Conservation (phyloP, 2,329 filamentous ascomycete genomes). For the Nigrospora oryzae region DNA sequence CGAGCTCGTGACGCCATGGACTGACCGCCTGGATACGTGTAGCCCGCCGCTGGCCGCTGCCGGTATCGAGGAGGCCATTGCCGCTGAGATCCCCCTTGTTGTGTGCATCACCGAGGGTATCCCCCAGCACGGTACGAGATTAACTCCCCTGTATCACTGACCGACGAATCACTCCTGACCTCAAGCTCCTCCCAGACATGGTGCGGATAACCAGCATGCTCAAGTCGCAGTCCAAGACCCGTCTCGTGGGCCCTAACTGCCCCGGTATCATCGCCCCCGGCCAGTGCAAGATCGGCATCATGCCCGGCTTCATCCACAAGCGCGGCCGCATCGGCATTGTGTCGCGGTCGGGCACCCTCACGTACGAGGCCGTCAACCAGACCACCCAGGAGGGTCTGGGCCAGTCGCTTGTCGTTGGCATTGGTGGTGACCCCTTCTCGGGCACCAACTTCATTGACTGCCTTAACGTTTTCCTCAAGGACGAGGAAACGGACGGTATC, state of each 20-base stretch:
- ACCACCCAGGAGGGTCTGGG: slow-evolving; percentile 94
- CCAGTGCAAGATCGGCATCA: slow-evolving; percentile 99
- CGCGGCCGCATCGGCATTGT: slow-evolving; percentile 97
- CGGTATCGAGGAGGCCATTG: slow-evolving; percentile 93
- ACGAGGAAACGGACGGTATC: slow-evolving; percentile 95
- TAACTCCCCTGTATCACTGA: neutral
- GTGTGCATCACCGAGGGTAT: slow-evolving; percentile 99
- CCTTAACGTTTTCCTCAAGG: slow-evolving; percentile 91
- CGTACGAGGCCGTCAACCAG: slow-evolving; percentile 99
- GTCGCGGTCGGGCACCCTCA: slow-evolving; percentile 94
- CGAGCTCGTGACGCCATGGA: no score
- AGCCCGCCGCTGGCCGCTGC: slow-evolving; percentile 86
- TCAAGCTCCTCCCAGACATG: slow-evolving; percentile 61
- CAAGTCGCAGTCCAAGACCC: slow-evolving; percentile 95
- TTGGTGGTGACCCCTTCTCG: slow-evolving; percentile 96
- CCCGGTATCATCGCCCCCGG: slow-evolving; percentile 91
- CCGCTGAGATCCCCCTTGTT: slow-evolving; percentile 85
- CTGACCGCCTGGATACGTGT: slow-evolving; percentile 4
- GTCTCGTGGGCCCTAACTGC: slow-evolving; percentile 95
- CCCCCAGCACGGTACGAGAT: slow-evolving; percentile 72
- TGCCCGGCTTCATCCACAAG: slow-evolving; percentile 99
- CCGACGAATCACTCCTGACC: slow-evolving; percentile 5
- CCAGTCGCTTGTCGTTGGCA: slow-evolving; percentile 96
- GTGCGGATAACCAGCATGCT: slow-evolving; percentile 96
- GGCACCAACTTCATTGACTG: slow-evolving; percentile 99